phyloP scores from a whole-genome alignment of 345 rosid genomes.

The Linum tenue region DNA sequence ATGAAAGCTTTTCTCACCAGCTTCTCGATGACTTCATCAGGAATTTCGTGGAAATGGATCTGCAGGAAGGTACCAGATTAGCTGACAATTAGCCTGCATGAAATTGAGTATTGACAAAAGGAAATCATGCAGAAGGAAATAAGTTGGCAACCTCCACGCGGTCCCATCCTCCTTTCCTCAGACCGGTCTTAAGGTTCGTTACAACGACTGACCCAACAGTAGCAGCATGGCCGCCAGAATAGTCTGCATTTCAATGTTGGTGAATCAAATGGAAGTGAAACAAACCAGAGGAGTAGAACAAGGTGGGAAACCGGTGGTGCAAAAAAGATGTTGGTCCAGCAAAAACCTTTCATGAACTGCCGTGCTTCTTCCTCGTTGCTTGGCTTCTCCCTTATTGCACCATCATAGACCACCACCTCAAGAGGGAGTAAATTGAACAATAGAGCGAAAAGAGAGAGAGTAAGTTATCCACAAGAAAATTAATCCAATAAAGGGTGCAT shows the following conservation, averaged over 20 bases:
- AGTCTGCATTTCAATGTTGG: slow-evolving; percentile 34
- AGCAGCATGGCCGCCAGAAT: slow-evolving; percentile 62
- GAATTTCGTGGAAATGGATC: slow-evolving; percentile 79
- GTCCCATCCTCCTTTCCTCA: slow-evolving; percentile 63
- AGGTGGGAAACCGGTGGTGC: background rate
- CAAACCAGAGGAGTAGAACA: slow-evolving; percentile 5
- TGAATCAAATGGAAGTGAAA: slow-evolving; percentile 1
- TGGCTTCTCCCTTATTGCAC: slow-evolving; percentile 73
- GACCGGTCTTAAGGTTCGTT: slow-evolving; percentile 63
- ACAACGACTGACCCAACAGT: slow-evolving; percentile 79
- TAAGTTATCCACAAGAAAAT: slow-evolving; percentile 11
- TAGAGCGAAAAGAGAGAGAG: slow-evolving; percentile 17
- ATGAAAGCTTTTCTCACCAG: slow-evolving; percentile 39
- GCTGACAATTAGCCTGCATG: background rate
- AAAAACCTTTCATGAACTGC: slow-evolving; percentile 55
- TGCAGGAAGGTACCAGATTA: slow-evolving; percentile 28
- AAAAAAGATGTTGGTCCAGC: slow-evolving; percentile 6
- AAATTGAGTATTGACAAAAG: background rate
- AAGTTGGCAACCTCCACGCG: slow-evolving; percentile 60
- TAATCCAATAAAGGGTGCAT: slow-evolving; percentile 1
- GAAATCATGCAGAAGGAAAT: background rate
- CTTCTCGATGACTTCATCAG: slow-evolving; percentile 64
- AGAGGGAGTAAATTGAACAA: slow-evolving; percentile 28
- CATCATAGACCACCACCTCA: slow-evolving; percentile 88
- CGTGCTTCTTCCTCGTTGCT: slow-evolving; percentile 63